Conservation (phyloP, 1,284 basidiomycete genomes). For the Cutaneotrichosporon sp. region DNA sequence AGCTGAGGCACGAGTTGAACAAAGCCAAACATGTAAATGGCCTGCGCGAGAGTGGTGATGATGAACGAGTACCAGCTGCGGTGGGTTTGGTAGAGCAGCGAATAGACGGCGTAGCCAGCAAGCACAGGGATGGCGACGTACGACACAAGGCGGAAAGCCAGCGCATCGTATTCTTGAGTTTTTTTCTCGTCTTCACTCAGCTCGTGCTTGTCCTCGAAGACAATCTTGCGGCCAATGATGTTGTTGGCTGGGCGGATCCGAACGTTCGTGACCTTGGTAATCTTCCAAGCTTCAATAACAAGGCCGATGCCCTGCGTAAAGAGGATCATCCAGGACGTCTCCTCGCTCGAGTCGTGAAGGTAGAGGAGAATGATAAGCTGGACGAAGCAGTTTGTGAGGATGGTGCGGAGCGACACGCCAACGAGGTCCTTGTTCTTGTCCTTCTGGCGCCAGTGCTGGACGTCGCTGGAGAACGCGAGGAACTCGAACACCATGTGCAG, state of each 20-base stretch:
- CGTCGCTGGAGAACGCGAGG: slow-evolving; percentile 89
- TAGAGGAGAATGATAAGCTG: slow-evolving; percentile 84
- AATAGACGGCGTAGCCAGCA: slow-evolving; percentile 81
- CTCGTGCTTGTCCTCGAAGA: slow-evolving; percentile 86
- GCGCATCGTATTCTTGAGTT: slow-evolving; percentile 78
- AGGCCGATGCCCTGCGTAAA: slow-evolving; percentile 81
- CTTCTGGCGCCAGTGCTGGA: slow-evolving; percentile 90
- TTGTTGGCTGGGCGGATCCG: slow-evolving; percentile 60
- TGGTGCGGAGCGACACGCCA: slow-evolving; percentile 57
- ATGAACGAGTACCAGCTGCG: slow-evolving; percentile 92
- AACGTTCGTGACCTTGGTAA: slow-evolving; percentile 74
- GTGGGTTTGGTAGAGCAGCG: slow-evolving; percentile 58
- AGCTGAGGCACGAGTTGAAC: slow-evolving; percentile 88
- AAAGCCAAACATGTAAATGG: slow-evolving; percentile 79
- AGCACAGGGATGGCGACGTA: slow-evolving; percentile 80
- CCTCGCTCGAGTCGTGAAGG: slow-evolving; percentile 88
- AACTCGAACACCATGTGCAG: slow-evolving; percentile 89
- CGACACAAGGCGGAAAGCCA: slow-evolving; percentile 63
- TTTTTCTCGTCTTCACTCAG: slow-evolving; percentile 90
- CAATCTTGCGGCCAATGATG: slow-evolving; percentile 68
- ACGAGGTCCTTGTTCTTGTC: slow-evolving; percentile 65
- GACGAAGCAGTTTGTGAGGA: slow-evolving; percentile 88
- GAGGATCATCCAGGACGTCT: slow-evolving; percentile 93
- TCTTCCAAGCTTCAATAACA: slow-evolving; percentile 93
- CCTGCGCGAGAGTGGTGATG: slow-evolving; percentile 58